Conservation (phyloP, 805 yeast genomes). For the Starmerella kuoi region DNA sequence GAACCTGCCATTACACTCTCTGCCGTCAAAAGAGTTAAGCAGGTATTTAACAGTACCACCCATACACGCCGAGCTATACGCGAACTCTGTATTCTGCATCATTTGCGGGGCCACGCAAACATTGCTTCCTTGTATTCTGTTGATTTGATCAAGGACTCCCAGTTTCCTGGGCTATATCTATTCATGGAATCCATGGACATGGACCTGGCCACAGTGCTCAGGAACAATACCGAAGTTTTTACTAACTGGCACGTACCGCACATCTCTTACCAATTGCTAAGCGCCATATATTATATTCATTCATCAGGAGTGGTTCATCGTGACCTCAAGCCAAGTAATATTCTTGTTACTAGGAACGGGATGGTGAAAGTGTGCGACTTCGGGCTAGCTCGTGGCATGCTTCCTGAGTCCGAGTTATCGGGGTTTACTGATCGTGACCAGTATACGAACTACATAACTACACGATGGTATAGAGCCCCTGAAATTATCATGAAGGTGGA, state of each 20-base stretch:
- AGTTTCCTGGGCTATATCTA: conserved; percentile 79
- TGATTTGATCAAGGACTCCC: conserved; percentile 52
- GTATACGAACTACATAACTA: conserved; percentile 59
- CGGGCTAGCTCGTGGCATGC: conserved; percentile 76
- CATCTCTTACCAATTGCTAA: conserved; percentile 66
- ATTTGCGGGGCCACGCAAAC: conserved; percentile 76
- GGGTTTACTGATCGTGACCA: conserved; percentile 23
- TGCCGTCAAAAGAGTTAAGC: conserved; percentile 73
- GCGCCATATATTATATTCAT: conserved; percentile 81
- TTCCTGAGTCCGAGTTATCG: conserved; percentile 21
- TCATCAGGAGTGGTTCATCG: conserved; percentile 87
- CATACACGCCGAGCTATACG: conserved; percentile 69
- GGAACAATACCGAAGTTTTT: conserved; percentile 46
- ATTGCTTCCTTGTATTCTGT: conserved; percentile 63
- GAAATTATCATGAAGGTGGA: conserved; percentile 48
- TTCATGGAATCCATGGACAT: conserved; percentile 75
- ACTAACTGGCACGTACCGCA: conserved; percentile 73
- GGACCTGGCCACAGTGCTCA: conserved; percentile 68
- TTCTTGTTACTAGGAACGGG: conserved; percentile 64
- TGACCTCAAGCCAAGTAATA: conserved; percentile 85
- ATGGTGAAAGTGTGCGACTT: conserved; percentile 79
- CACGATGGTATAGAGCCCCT: conserved; percentile 93
- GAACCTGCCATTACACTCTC: conserved; percentile 24
- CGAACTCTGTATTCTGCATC: conserved; percentile 69
- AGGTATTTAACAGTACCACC: conserved; percentile 54